Evolutionary conservation across 73 alveolate species (phyloP), one percentile per base, ranked within the genome.

Genomic region (Paramecium biaurelia): DNA sequence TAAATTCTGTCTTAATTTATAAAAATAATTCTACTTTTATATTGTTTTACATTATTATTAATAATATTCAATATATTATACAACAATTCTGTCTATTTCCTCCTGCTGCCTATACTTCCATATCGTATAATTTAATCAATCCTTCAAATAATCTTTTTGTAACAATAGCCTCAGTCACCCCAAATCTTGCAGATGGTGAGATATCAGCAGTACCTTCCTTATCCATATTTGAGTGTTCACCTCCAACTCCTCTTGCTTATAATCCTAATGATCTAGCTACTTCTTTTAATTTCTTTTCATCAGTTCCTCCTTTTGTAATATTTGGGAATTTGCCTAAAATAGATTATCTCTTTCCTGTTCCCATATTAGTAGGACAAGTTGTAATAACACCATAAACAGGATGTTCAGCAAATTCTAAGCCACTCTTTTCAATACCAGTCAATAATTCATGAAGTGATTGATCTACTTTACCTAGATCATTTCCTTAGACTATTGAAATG

Each of bases 241-340:
- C 84, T 30, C 84, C 84, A 8, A 63, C 84, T 26, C 84, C 84
- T 63, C 84, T 63, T 63, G 84, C 84, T 63, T 63, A 20, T 30
- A 63, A 14, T 63, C 84, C 84, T 63, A 63, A 63, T 11, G 53
- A 63, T 63, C 45, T 63, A 14, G 84, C 84, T 9, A 63, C 45
- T 30, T 63, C 84, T 14, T 63, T 63, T 12, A 63, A 63, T 63
- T 63, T 63, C 26, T 63, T 63, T 63, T 63, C 84, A 63, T 63
- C 84, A 2, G 84, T 63, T 24, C 84, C 84, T 63, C 84, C 84
- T 2, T 63, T 63, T 10, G 84, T 63, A 9, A 63, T 63, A 26
- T 63, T 63, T 11, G 84, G 84, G 47, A 63, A 63, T 63, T 63
- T 63, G 24, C 84, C 84, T 63, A 63, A 24, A 63, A 63, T 63